Base-by-base conservation (phyloP, 768 basidiomycete species). In the Serendipita sp. region DNA sequence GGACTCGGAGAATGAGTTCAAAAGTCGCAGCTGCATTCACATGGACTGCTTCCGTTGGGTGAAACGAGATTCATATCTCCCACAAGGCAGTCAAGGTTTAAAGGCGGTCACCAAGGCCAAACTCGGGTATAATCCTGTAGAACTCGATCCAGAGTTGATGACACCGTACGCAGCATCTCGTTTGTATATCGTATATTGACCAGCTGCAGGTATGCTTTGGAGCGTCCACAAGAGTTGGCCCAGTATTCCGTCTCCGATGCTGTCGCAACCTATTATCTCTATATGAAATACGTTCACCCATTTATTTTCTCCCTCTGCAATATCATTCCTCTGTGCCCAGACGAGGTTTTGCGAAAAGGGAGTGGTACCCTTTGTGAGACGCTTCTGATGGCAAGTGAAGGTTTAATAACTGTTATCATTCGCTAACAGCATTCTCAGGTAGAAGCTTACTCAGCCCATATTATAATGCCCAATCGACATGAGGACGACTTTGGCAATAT, bases 1-100 rank as follows among this genome's bases (percentile, higher is more conserved):
- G 67, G 96, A 99, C 72, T 78, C 81, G 0, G 96, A 98, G 73
- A 89, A 93, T 54, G 96, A 99, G 74, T 99, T 85, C 79, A 98
- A 98, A 77, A 87, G 87, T 70, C 80, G 91, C 8, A 83, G 80
- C 18, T 97, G 94, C 70, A 91, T 86, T 23, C 96, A 99, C 72
- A 96, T 99, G 96, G 96, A 99, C 71, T 95, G 92, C 73, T 98
- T 97, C 80, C 85, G 95, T 70, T 99, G 96, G 96, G 96, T 99
- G 62, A 98, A 99, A 74, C 86, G 96, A 46, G 96, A 98, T 76
- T 98, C 94, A 5, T 98, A 99, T 73, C 77, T 99, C 15, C 96
- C 96, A 0, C 96, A 98, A 77, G 96, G 96, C 51, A 92, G 89
- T 79, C 96, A 98, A 72, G 96, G 96, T 71, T 77, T 99, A 73